Evolutionary conservation across 257 asterid genomes (phyloP), one percentile per base, ranked within the genome.

Genomic region (Marsdenia floribunda): DNA sequence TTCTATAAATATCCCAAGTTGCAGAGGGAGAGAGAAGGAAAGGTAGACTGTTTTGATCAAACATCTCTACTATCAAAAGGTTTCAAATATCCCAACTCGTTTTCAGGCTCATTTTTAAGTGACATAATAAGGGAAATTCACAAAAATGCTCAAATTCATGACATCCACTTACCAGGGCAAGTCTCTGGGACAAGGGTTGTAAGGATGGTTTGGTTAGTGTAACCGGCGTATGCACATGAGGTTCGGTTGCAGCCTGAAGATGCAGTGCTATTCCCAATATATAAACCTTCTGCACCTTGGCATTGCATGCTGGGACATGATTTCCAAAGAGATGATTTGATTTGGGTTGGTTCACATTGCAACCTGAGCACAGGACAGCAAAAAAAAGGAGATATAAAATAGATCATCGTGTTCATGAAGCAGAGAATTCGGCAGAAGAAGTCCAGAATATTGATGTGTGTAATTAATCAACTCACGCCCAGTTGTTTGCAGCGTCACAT

Each of bases 171-270:
- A 91, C 97, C 90, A 29, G 92, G 86, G 77, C 98, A 93, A 76
- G 93, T 90, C 14, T 78, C 77, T 22, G 57, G 10, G 73, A 76
- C 80, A 29, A 86, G 3, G 21, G 79, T 64, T 0, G 94, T 84
- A 37, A 78, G 77, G 74, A 90, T 79, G 21, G 82, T 81, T 70
- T 71, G 83, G 80, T 49, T 49, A 77, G 75, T 81, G 82, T 85
- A 90, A 75, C 98, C 98, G 71, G 91, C 78, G 64, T 93, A 93
- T 52, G 93, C 77, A 68, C 97, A 93, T 8, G 86, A 79, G 38
- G 86, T 77, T 77, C 81, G 70, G 47, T 83, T 84, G 66, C 97
- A 93, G 44, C 84, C 84, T 3, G 87, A 78, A 67, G 87, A 47
- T 0, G 87, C 6, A 9, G 46, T 79, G 46, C 74, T 73, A 68